Conservation (phyloP, 768 basidiomycete genomes). For the Tylopilus plumbeoviolaceoides region DNA sequence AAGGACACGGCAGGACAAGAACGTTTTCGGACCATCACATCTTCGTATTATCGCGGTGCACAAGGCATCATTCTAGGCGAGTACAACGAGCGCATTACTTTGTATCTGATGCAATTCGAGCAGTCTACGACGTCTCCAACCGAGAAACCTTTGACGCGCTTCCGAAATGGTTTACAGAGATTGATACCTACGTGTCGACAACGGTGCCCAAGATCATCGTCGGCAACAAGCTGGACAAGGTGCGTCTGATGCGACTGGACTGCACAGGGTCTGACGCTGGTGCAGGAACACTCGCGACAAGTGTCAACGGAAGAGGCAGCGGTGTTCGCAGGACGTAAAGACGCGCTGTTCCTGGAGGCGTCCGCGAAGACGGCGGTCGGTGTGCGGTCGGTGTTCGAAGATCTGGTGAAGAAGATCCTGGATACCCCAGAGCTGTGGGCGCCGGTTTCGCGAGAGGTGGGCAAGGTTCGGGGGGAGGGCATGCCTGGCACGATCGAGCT, state of each 20-base stretch:
- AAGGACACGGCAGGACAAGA: slow-evolving; percentile 97
- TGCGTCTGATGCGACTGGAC: slow-evolving; percentile 17
- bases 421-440: slow-evolving; percentile 84
- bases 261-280: not conserved
- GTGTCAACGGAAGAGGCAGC: slow-evolving; percentile 76
- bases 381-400: slow-evolving; percentile 71
- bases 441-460: slow-evolving; percentile 24
- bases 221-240: slow-evolving; percentile 94
- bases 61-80: slow-evolving; percentile 77
- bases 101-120: not conserved
- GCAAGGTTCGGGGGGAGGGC: slow-evolving; percentile 11
- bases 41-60: slow-evolving; percentile 89
- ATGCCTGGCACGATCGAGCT: slow-evolving; percentile 46
- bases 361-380: slow-evolving; percentile 89
- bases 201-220: slow-evolving; percentile 93
- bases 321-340: slow-evolving; percentile 77
- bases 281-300: slow-evolving; percentile 84
- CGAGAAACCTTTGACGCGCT: slow-evolving; percentile 92
- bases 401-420: slow-evolving; percentile 77
- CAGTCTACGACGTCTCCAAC: slow-evolving; percentile 94
- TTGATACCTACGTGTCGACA: slow-evolving; percentile 86
- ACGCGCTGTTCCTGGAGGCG: slow-evolving; percentile 85
- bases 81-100: not conserved
- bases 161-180: slow-evolving; percentile 88
- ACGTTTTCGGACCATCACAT: slow-evolving; percentile 92